Evolutionary conservation across 305 asterid species (phyloP).

Genomic region (Fraxinus floribunda): DNA sequence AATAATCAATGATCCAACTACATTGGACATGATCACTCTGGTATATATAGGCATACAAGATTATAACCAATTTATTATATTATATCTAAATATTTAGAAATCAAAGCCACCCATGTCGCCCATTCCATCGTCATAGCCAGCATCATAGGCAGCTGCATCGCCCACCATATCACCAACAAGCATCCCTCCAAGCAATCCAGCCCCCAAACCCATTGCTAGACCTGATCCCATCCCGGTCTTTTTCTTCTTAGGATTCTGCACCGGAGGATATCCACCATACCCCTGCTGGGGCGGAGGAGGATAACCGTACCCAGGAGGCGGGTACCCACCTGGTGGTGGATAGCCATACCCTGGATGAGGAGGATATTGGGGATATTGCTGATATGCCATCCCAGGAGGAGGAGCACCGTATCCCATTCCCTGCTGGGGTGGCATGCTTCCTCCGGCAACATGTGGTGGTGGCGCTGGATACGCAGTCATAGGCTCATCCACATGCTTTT

Average conservation of each 20-base stretch:
- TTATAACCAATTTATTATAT: background rate
- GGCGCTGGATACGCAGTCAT: slow-evolving; percentile 51
- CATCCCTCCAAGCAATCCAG: slow-evolving; percentile 88
- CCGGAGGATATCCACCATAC: slow-evolving; percentile 27
- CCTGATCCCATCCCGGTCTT: slow-evolving; percentile 48
- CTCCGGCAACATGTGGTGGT: slow-evolving; percentile 4
- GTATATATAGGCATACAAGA: background rate
- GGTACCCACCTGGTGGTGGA: slow-evolving; percentile 29
- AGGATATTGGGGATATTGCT: slow-evolving; percentile 11
- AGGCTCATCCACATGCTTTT: slow-evolving; percentile 30
- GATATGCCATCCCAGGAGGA: slow-evolving; percentile 29
- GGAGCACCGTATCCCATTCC: slow-evolving; percentile 29
- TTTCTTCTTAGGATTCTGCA: slow-evolving; percentile 51
- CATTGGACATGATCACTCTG: background rate
- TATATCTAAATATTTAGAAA: slow-evolving; percentile 17
- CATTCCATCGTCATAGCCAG: slow-evolving; percentile 61
- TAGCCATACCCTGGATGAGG: slow-evolving; percentile 33
- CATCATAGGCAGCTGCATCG: slow-evolving; percentile 56
- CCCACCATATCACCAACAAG: slow-evolving; percentile 75
- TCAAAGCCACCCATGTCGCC: slow-evolving; percentile 36
- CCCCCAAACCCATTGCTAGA: slow-evolving; percentile 70
- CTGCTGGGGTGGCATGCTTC: slow-evolving; percentile 21
- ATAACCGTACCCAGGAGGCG: slow-evolving; percentile 37
- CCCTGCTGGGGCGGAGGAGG: slow-evolving; percentile 19
- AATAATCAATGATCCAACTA: background rate